Conservation (phyloP, 2,329 filamentous ascomycete genomes). For the Diaporthe nobilis region DNA sequence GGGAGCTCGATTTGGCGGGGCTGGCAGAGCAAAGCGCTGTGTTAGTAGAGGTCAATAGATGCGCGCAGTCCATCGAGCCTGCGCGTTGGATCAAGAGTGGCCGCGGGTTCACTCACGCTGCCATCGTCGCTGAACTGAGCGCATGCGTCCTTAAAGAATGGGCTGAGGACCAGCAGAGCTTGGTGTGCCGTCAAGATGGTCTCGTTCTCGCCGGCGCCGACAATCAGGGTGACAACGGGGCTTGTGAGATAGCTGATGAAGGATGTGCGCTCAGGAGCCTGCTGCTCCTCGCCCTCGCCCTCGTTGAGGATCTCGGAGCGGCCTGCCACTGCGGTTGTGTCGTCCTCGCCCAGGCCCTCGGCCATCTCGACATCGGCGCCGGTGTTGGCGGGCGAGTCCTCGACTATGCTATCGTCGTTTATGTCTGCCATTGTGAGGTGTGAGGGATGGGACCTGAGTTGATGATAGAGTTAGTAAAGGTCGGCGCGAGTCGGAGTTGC, state of each 20-base stretch:
- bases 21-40: conserved; percentile 48
- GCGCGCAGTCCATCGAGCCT: not conserved
- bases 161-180: conserved; percentile 79
- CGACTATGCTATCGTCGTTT: conserved; percentile 53
- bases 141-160: conserved; percentile 78
- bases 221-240: conserved; percentile 77
- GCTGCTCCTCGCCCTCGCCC: conserved; percentile 50
- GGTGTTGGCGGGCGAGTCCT: conserved; percentile 48
- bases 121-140: conserved; percentile 72
- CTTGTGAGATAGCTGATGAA: conserved; percentile 76
- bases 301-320: conserved; percentile 55
- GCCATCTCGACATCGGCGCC: conserved; percentile 53
- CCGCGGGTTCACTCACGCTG: conserved; percentile 63
- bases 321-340: conserved; percentile 32
- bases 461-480: not conserved
- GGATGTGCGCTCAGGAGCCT: conserved; percentile 52
- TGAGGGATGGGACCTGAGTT: not conserved
- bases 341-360: conserved; percentile 48
- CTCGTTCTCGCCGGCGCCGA: conserved; percentile 72
- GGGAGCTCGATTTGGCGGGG: conserved; percentile 78
- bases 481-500: not conserved
- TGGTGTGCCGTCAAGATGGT: conserved; percentile 84
- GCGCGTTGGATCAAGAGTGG: not conserved
- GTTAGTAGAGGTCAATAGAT: not conserved
- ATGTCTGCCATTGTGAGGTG: conserved; percentile 49